phyloP scores from a whole-genome alignment of 2,329 filamentous ascomycete genomes.

The Cercospora beticola region DNA sequence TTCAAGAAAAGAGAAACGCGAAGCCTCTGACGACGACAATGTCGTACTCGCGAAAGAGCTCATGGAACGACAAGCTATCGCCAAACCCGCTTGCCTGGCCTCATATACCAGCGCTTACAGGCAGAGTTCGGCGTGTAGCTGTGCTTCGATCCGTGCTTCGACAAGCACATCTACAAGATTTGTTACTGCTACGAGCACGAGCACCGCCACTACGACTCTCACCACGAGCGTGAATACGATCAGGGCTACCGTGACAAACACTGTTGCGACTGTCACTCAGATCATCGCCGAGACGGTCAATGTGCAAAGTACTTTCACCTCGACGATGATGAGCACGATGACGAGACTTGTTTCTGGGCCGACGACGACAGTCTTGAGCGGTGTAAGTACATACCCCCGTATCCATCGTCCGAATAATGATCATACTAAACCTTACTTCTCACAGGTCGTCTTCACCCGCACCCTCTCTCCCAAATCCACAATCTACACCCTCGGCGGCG shows the following conservation, averaged over 20 bases:
- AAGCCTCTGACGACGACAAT: background rate
- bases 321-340: background rate
- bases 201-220: background rate
- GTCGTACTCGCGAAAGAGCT: background rate
- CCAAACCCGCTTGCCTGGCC: constrained; percentile 1
- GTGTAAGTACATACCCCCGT: background rate
- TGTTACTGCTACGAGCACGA: background rate
- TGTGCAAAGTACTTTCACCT: background rate
- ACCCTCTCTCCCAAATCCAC: background rate
- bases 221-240: background rate
- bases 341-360: background rate
- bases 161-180: background rate
- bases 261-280: background rate
- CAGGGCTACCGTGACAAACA: background rate
- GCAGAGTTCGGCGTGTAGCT: background rate
- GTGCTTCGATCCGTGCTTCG: background rate
- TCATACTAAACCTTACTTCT: background rate
- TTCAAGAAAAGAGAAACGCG: background rate
- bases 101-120: background rate
- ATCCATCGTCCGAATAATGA: background rate
- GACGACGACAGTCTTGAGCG: background rate
- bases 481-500: background rate
- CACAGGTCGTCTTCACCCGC: background rate
- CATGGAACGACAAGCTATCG: background rate
- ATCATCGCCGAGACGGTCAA: background rate